Conservation (phyloP, 2,329 filamentous ascomycete species). For the Trichophyton simii region DNA sequence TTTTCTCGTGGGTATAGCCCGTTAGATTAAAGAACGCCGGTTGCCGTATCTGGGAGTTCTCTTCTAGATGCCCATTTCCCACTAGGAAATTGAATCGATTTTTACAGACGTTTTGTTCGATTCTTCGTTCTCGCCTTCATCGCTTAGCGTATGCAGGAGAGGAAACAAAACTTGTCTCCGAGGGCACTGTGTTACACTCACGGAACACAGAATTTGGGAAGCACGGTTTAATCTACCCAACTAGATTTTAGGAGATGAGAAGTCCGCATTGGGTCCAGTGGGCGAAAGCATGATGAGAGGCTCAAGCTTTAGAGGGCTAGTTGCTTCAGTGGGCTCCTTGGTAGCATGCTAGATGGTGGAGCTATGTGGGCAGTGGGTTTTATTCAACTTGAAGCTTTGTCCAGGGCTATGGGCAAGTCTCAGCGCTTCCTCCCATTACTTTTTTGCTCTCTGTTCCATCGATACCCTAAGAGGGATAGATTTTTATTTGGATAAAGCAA, state of each 20-base stretch:
- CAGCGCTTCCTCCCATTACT: neutral
- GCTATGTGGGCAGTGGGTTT: neutral
- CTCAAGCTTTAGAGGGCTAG: neutral
- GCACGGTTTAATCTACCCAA: neutral
- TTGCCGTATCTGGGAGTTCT: conserved; percentile 21
- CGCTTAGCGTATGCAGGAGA: conserved; percentile 38
- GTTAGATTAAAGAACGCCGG: conserved; percentile 44
- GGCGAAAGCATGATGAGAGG: neutral
- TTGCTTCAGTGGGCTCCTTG: neutral
- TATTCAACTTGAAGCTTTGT: neutral
- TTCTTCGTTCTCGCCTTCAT: conserved; percentile 41
- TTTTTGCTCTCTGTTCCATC: neutral
- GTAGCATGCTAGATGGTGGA: neutral
- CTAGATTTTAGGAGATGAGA: neutral
- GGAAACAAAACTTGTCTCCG: conserved; percentile 90
- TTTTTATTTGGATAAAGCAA: neutral
- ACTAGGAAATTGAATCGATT: conserved; percentile 51
- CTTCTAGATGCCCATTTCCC: conserved; percentile 22
- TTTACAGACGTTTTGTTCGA: conserved; percentile 95
- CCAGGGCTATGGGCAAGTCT: neutral
- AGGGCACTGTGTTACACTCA: conserved; percentile 70
- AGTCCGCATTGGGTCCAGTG: neutral
- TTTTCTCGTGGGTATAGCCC: conserved; percentile 40
- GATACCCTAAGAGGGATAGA: neutral
- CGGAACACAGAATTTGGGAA: conserved; percentile 39